phyloP scores from a whole-genome alignment of 768 basidiomycete species.

The Boletus rubescentipes region DNA sequence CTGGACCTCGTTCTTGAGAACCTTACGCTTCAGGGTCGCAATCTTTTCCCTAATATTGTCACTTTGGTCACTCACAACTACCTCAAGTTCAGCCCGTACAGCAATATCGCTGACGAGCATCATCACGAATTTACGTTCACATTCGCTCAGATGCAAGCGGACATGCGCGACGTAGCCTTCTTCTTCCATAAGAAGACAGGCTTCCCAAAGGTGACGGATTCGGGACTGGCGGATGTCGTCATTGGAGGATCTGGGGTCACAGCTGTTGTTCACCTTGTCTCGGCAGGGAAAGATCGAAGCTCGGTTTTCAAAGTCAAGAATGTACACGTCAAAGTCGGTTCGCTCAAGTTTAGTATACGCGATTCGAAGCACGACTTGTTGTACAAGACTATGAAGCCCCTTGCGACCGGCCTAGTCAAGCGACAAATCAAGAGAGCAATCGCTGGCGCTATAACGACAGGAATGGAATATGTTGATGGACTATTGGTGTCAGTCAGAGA shows the following conservation, averaged over 20 bases:
- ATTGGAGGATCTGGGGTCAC: conserved; percentile 82
- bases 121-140: conserved; percentile 75
- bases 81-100: conserved; percentile 83
- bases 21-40: conserved; percentile 81
- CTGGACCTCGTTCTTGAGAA: conserved; percentile 94
- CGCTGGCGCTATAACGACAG: conserved; percentile 69
- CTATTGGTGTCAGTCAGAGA: conserved; percentile 89
- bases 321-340: conserved; percentile 78
- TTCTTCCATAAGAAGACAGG: conserved; percentile 86
- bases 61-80: conserved; percentile 76
- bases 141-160: conserved; percentile 85
- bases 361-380: conserved; percentile 88
- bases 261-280: conserved; percentile 60
- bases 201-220: conserved; percentile 76
- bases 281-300: conserved; percentile 58
- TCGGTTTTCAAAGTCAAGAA: conserved; percentile 74
- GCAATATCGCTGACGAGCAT: conserved; percentile 48
- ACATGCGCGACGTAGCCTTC: conserved; percentile 92
- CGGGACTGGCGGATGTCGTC: conserved; percentile 82
- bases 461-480: conserved; percentile 84
- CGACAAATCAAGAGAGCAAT: conserved; percentile 60
- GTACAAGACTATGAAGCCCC: conserved; percentile 80
- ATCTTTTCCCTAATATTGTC: conserved; percentile 84
- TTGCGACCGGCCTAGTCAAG: conserved; percentile 84
- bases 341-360: conserved; percentile 86